A percentile compares a stretch with the other conserved stretches of the same genome.
phyloP scores from a whole-genome alignment of 176 grass and related monocot species.

The Dendrocalamus sinicus region DNA sequence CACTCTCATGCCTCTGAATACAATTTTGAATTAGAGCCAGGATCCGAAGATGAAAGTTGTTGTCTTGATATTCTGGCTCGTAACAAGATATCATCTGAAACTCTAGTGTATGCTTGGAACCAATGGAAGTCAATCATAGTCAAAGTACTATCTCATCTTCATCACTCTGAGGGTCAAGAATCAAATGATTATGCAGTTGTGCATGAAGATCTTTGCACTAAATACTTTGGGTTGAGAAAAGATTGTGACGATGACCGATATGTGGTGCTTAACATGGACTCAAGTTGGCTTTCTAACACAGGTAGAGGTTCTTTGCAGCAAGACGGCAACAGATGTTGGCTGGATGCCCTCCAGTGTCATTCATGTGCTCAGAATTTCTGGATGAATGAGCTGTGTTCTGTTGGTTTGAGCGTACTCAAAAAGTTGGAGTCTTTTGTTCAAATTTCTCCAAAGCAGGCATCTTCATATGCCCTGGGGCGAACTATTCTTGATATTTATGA shows the following conservation, averaged over 20 bases:
- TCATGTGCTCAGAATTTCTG: constrained; percentile 56
- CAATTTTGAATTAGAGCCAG: constrained; percentile 36
- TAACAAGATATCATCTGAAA: constrained; percentile 47
- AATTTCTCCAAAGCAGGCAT: not conserved
- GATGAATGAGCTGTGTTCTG: constrained; percentile 56
- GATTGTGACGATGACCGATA: constrained; percentile 24
- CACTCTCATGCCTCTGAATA: constrained; percentile 30
- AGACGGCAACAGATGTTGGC: constrained; percentile 30
- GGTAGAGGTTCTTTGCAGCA: constrained; percentile 44
- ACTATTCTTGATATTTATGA: constrained; percentile 42
- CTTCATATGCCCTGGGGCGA: constrained; percentile 41
- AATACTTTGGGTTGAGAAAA: constrained; percentile 75
- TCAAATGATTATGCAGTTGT: constrained; percentile 26
- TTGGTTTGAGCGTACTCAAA: constrained; percentile 59
- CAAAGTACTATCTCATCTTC: constrained; percentile 41
- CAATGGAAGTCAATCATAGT: constrained; percentile 52
- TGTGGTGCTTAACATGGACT: constrained; percentile 56
- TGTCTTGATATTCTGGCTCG: constrained; percentile 42
- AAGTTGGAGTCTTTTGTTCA: constrained; percentile 56
- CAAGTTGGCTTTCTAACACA: constrained; percentile 54
- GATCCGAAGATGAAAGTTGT: constrained; percentile 22
- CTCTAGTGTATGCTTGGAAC: constrained; percentile 60
- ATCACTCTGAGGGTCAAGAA: not conserved
- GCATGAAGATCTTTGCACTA: constrained; percentile 59
- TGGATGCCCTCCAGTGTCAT: constrained; percentile 39